These are phyloP conservation scores for Trametes gibbosa DNA, from an alignment of 768 basidiomycete species.

Conservation along the genomic window DNA sequence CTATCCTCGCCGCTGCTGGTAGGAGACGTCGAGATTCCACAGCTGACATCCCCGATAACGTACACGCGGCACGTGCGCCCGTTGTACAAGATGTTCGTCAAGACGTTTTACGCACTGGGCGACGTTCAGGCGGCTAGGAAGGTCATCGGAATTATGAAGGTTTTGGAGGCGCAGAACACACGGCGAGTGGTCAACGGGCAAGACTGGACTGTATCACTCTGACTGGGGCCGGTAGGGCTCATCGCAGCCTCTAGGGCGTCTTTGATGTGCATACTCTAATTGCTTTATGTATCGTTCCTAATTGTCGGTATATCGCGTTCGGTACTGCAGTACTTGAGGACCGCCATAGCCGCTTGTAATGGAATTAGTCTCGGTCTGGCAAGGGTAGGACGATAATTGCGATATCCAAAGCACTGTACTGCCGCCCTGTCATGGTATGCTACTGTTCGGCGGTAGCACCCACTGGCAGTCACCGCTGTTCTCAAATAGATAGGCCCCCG, in stretches of 20 bases:
- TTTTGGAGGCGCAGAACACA: slow-evolving; percentile 7
- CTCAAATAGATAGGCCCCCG: too few relatives aligned
- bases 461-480: too few relatives aligned
- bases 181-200: not conserved
- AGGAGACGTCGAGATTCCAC: slow-evolving; percentile 32
- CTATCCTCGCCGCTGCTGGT: not conserved
- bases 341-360: too few relatives aligned
- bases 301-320: too few relatives aligned
- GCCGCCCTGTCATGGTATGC: too few relatives aligned
- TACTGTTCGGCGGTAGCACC: too few relatives aligned
- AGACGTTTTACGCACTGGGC: slow-evolving; percentile 53
- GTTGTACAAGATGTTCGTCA: slow-evolving; percentile 71
- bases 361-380: too few relatives aligned
- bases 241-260: not conserved
- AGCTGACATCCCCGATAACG: slow-evolving; percentile 42
- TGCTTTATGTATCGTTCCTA: too few relatives aligned
- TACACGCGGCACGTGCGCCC: slow-evolving; percentile 63
- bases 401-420: too few relatives aligned
- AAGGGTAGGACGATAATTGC: too few relatives aligned
- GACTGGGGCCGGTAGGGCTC: not conserved
- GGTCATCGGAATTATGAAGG: slow-evolving; percentile 54
- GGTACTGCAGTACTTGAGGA: too few relatives aligned
- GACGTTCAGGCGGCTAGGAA: slow-evolving; percentile 53
- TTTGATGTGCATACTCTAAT: not conserved
- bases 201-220: not conserved